These are phyloP conservation scores for Discostella pseudostelligera DNA, from an alignment of 108 stramenopile genomes.

Conservation along the genomic window DNA sequence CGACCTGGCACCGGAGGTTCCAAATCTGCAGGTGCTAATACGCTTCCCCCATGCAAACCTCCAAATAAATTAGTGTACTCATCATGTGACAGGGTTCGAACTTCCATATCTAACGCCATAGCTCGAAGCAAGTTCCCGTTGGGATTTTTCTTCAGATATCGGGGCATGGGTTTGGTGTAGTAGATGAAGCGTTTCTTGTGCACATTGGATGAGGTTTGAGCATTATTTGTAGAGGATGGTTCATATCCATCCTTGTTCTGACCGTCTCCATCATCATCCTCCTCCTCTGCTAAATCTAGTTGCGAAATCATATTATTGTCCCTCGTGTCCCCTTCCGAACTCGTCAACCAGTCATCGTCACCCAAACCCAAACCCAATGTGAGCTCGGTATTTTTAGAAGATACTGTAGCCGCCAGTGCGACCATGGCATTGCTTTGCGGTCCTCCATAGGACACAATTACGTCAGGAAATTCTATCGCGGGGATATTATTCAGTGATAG, in stretches of 20 bases:
- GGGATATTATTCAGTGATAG: slow-evolving; percentile 58
- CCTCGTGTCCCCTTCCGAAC: slow-evolving; percentile 1
- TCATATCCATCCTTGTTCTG: background rate
- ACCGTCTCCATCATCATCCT: slow-evolving; percentile 11
- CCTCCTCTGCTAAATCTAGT: slow-evolving; percentile 24
- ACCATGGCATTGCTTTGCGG: slow-evolving; percentile 93
- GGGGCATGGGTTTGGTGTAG: slow-evolving; percentile 86
- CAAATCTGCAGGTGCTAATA: slow-evolving; percentile 53
- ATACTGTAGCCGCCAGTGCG: slow-evolving; percentile 84
- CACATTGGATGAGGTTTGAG: slow-evolving; percentile 1
- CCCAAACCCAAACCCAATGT: background rate
- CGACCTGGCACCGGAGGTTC: slow-evolving; percentile 57
- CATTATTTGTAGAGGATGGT: background rate
- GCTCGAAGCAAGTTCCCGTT: slow-evolving; percentile 87
- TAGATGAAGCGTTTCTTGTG: slow-evolving; percentile 74
- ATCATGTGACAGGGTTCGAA: slow-evolving; percentile 65
- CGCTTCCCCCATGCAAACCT: slow-evolving; percentile 58
- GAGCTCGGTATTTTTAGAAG: slow-evolving; percentile 59
- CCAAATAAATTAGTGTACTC: slow-evolving; percentile 76
- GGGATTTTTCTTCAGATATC: slow-evolving; percentile 79
- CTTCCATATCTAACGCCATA: slow-evolving; percentile 77
- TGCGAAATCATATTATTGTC: slow-evolving; percentile 13
- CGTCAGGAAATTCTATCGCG: slow-evolving; percentile 59
- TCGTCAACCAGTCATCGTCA: background rate
- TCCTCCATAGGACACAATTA: slow-evolving; percentile 88